Conservation (phyloP, 2,329 filamentous ascomycete species). For the Cryoendolithus antarcticus region DNA sequence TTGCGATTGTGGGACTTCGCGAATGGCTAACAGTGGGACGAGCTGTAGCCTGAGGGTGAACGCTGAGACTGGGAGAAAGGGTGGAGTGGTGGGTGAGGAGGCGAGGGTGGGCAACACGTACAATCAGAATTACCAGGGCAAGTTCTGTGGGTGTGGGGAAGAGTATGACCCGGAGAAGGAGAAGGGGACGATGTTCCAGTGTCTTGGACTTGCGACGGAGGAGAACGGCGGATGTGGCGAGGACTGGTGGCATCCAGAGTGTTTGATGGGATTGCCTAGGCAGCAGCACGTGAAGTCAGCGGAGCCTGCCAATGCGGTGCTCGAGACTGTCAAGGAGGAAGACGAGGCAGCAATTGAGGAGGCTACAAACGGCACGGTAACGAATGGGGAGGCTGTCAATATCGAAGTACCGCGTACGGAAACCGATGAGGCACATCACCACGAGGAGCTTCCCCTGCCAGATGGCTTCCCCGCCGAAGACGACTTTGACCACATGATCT, state of each 20-base stretch:
- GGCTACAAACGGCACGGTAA: neutral
- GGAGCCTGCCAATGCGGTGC: slow-evolving; percentile 7
- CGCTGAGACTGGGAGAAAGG: slow-evolving; percentile 59
- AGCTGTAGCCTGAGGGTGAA: slow-evolving; percentile 69
- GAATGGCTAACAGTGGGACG: slow-evolving; percentile 51
- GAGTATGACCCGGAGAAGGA: slow-evolving; percentile 82
- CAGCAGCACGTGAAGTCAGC: slow-evolving; percentile 38
- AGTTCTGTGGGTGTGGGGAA: slow-evolving; percentile 79
- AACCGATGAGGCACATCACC: slow-evolving; percentile 41
- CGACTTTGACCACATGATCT: slow-evolving; percentile 79
- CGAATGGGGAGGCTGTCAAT: slow-evolving; percentile 1
- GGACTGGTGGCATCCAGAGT: slow-evolving; percentile 96
- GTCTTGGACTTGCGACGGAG: slow-evolving; percentile 66
- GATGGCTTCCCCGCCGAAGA: slow-evolving; percentile 82
- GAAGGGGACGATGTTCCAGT: slow-evolving; percentile 97
- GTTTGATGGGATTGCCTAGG: slow-evolving; percentile 67
- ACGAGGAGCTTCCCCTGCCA: slow-evolving; percentile 54
- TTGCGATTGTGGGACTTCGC: slow-evolving; percentile 88
- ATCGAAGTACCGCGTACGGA: slow-evolving; percentile 8
- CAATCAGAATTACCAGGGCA: slow-evolving; percentile 90
- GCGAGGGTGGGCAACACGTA: slow-evolving; percentile 68
- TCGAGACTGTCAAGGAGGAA: slow-evolving; percentile 20
- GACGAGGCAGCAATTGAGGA: slow-evolving; percentile 24
- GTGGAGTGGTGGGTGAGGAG: slow-evolving; percentile 62
- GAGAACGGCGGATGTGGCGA: slow-evolving; percentile 86